phyloP scores from a whole-genome alignment of 2,329 filamentous ascomycete genomes.

The Penicillium sp. region DNA sequence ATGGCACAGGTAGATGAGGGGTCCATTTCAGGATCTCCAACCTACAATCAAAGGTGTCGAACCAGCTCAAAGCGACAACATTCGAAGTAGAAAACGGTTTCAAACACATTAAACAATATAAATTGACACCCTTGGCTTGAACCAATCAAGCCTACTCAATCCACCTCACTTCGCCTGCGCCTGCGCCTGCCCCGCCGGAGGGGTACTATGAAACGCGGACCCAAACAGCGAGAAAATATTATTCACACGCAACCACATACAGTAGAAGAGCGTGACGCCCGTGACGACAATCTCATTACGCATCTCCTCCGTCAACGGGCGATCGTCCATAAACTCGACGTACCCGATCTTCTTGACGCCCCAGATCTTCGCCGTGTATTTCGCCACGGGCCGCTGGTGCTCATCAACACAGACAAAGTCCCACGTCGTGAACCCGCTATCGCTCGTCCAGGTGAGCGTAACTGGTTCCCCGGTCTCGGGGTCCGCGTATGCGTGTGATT shows the following conservation, averaged over 20 bases:
- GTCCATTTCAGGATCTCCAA: no score
- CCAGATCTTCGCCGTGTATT: constrained; percentile 32
- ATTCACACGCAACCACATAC: constrained; percentile 31
- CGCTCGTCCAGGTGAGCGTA: constrained; percentile 36
- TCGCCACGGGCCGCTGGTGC: constrained; percentile 33
- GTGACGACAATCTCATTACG: constrained; percentile 38
- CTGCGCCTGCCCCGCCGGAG: neutral
- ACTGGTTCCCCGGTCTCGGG: constrained; percentile 24
- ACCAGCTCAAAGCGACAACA: no score
- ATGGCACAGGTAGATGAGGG: no score
- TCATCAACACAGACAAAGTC: constrained; percentile 39
- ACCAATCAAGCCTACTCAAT: neutral
- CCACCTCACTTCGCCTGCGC: neutral
- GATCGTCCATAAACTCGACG: constrained; percentile 33
- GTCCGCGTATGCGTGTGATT: constrained; percentile 29
- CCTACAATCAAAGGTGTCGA: no score
- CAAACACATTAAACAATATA: no score
- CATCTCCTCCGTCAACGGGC: constrained; percentile 19
- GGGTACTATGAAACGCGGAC: constrained; percentile 16
- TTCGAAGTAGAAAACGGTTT: no score
- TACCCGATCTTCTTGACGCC: constrained; percentile 31
- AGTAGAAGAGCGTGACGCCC: constrained; percentile 33
- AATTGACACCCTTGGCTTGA: no score
- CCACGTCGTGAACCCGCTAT: constrained; percentile 33
- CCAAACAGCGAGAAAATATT: constrained; percentile 33